These are phyloP conservation scores for Penicillium italicum DNA, from an alignment of 2,329 filamentous ascomycete genomes.

Conservation along the genomic window DNA sequence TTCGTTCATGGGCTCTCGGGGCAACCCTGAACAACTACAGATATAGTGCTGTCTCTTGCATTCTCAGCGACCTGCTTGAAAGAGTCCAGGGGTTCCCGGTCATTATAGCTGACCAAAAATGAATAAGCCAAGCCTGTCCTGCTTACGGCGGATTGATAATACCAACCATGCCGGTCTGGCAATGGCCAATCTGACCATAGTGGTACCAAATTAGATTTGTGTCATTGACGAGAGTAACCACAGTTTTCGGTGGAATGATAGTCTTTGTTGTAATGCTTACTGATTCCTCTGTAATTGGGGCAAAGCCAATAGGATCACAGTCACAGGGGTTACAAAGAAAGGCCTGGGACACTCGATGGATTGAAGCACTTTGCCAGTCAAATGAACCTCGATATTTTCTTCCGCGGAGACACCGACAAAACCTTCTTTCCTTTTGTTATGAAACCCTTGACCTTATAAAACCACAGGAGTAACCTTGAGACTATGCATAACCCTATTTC, in stretches of 20 bases:
- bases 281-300: slow-evolving; percentile 1
- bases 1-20: background rate
- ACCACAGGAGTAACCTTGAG: background rate
- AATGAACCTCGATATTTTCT: slow-evolving; percentile 53
- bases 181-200: slow-evolving; percentile 72
- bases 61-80: slow-evolving; percentile 11
- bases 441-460: background rate
- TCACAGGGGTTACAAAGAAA: slow-evolving; percentile 51
- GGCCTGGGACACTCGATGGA: slow-evolving; percentile 42
- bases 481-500: background rate
- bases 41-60: slow-evolving; percentile 2
- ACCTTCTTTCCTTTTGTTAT: background rate
- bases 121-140: background rate
- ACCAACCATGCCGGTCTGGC: slow-evolving; percentile 70
- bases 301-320: slow-evolving; percentile 42
- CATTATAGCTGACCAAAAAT: slow-evolving; percentile 1
- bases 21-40: slow-evolving; percentile 4
- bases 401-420: slow-evolving; percentile 47
- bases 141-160: slow-evolving; percentile 62
- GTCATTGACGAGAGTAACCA: slow-evolving; percentile 51
- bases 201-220: slow-evolving; percentile 73
- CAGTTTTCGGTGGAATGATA: background rate
- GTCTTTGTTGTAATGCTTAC: background rate
- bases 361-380: slow-evolving; percentile 51
- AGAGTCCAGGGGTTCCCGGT: slow-evolving; percentile 5